phyloP scores from a whole-genome alignment of 352 stramenopile genomes.

The Globisporangium polare region DNA sequence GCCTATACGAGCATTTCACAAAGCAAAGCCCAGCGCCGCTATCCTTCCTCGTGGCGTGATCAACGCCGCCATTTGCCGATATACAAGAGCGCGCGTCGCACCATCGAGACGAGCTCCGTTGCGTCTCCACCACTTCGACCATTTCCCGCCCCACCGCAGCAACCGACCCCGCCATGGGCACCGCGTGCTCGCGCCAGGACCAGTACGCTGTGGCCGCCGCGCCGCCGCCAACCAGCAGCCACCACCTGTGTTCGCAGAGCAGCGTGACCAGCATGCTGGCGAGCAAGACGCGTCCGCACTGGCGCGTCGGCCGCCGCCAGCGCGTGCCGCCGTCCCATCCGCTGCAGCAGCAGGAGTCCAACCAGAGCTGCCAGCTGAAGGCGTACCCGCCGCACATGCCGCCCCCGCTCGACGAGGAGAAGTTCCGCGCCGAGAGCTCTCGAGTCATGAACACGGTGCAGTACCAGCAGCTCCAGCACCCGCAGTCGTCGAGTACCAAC shows the following conservation, averaged over 20 bases:
- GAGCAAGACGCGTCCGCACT: constrained; percentile 8
- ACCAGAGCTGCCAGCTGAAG: background rate
- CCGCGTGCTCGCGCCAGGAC: constrained; percentile 34
- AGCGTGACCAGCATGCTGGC: constrained; percentile 1
- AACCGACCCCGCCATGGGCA: constrained; percentile 29
- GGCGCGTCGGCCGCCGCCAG: constrained; percentile 11
- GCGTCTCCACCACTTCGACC: background rate
- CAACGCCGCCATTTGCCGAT: background rate
- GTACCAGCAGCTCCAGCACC: constrained; percentile 13
- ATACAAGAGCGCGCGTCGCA: background rate
- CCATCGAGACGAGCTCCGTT: background rate
- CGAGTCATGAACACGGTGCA: background rate
- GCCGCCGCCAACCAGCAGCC: background rate
- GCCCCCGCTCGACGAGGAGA: background rate
- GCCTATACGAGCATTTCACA: too few relatives aligned
- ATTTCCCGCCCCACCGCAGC: constrained; percentile 5
- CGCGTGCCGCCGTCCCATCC: background rate
- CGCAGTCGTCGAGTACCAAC: constrained; percentile 1
- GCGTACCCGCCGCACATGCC: constrained; percentile 2
- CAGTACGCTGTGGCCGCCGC: constrained; percentile 14
- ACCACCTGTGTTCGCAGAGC: background rate
- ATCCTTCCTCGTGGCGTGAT: background rate
- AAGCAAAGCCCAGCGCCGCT: too few relatives aligned
- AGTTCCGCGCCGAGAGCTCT: constrained; percentile 15
- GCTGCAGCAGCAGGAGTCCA: background rate